Conservation (phyloP, 129 eudicot species). For the Lactuca sativa region DNA sequence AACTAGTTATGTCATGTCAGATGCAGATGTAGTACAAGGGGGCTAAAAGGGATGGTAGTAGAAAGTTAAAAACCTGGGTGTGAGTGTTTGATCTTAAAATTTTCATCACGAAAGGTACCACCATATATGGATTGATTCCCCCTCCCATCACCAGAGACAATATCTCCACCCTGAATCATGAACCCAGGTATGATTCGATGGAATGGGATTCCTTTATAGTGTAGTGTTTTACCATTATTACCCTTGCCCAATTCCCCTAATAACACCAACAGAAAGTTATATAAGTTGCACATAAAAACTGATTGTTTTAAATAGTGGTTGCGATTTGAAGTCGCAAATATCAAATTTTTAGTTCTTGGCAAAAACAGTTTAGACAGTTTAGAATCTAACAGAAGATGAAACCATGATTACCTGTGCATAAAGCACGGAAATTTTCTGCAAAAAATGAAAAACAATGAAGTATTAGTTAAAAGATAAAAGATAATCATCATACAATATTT, state of each 20-base stretch:
- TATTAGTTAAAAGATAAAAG: constrained; percentile 12
- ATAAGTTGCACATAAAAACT: not conserved
- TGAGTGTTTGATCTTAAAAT: constrained; percentile 72
- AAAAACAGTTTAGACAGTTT: not conserved
- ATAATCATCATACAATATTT: not conserved
- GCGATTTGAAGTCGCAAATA: no score
- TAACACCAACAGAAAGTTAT: constrained; percentile 27
- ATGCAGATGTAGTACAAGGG: no score
- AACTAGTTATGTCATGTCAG: no score
- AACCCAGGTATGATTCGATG: constrained; percentile 93
- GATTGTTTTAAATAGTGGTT: no score
- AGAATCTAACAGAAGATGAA: constrained; percentile 1
- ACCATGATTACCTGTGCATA: constrained; percentile 70
- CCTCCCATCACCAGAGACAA: constrained; percentile 52
- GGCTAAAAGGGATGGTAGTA: not conserved
- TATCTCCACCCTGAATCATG: constrained; percentile 98
- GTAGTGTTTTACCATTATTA: constrained; percentile 59
- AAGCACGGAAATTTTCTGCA: constrained; percentile 84
- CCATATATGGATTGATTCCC: constrained; percentile 83
- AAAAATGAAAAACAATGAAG: constrained; percentile 11
- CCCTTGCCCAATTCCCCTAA: constrained; percentile 80
- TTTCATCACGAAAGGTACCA: constrained; percentile 74
- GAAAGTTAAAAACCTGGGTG: constrained; percentile 60
- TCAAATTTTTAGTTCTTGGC: no score
- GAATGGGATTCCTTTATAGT: constrained; percentile 81